These are phyloP conservation scores for Tulasnella sp. DNA, from an alignment of 768 basidiomycete species.

Conservation along the genomic window DNA sequence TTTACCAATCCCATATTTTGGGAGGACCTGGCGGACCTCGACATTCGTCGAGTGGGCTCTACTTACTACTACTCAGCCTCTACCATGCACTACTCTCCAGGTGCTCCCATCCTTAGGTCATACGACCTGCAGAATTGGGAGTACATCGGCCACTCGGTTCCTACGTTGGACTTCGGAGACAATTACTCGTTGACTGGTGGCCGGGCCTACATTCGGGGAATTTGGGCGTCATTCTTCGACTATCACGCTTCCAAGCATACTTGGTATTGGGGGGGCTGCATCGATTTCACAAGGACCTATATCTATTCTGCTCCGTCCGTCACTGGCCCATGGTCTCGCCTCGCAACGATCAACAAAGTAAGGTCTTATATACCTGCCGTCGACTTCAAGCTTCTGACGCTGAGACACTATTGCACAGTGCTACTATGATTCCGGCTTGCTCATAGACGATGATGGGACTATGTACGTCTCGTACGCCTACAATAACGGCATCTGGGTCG, in stretches of 20 bases:
- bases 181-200: not conserved
- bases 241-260: not conserved
- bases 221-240: conserved; percentile 24
- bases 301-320: conserved; percentile 3
- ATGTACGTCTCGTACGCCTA: conserved; percentile 5
- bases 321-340: conserved; percentile 12
- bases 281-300: conserved; percentile 10
- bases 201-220: conserved; percentile 22
- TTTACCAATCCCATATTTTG: not conserved
- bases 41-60: not conserved
- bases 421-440: conserved; percentile 23
- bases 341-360: not conserved
- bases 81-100: not conserved
- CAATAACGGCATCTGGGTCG: not conserved
- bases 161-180: conserved; percentile 21
- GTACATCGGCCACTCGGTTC: conserved; percentile 21
- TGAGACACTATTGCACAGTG: not conserved
- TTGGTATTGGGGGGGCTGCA: conserved; percentile 24
- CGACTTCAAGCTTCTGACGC: not conserved
- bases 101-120: conserved; percentile 2
- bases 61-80: not conserved
- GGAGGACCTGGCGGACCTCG: not conserved
- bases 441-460: conserved; percentile 22
- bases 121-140: conserved; percentile 24
- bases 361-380: not conserved